phyloP scores from a whole-genome alignment of 192 early-diverging fungal species.

The Rhizoclosmatium globosum region DNA sequence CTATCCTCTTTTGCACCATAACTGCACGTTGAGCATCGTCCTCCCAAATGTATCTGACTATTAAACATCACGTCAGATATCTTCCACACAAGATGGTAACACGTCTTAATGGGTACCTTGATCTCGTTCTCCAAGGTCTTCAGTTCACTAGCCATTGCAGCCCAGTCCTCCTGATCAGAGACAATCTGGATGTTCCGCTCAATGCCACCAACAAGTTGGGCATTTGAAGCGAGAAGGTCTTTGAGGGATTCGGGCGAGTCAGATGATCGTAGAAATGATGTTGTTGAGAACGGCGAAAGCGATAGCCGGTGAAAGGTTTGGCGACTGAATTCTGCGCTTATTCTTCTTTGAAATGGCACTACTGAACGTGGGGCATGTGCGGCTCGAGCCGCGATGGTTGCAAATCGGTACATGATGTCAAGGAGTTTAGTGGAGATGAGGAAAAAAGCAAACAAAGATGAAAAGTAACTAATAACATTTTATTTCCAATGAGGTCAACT shows the following conservation, averaged over 20 bases:
- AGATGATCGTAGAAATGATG: no score
- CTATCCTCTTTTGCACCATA: constrained; percentile 44
- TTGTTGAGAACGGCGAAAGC: no score
- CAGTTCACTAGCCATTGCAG: constrained; percentile 7
- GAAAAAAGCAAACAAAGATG: no score
- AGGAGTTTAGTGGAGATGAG: no score
- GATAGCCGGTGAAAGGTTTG: no score
- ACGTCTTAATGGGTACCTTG: constrained; percentile 28
- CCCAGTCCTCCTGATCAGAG: constrained; percentile 39
- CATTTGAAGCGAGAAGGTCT: background rate
- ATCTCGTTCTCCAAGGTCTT: constrained; percentile 13
- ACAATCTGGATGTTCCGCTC: constrained; percentile 20
- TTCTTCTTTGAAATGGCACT: no score
- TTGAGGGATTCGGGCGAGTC: background rate
- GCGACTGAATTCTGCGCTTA: no score
- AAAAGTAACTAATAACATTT: no score
- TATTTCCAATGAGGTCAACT: no score
- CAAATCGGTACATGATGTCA: no score
- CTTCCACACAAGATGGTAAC: background rate
- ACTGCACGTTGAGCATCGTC: constrained; percentile 50
- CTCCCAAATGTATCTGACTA: constrained; percentile 47
- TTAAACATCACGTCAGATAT: background rate
- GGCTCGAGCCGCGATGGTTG: no score
- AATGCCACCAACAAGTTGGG: constrained; percentile 8
- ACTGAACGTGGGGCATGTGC: no score